These are phyloP conservation scores for Mycena epipterygia DNA, from an alignment of 768 basidiomycete species.

Conservation along the genomic window DNA sequence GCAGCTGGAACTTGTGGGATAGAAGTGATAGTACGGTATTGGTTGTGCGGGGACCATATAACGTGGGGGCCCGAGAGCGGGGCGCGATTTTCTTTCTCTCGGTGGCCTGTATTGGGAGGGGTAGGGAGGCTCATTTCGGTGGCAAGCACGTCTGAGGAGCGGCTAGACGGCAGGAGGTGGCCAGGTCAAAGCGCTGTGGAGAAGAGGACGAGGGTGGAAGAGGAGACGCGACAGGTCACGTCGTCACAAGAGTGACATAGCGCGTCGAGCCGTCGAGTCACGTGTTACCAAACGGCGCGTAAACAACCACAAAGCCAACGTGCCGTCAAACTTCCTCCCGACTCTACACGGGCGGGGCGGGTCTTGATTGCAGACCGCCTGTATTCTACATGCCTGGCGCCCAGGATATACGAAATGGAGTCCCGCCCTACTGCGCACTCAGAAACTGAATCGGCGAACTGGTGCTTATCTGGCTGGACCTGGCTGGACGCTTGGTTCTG, in stretches of 20 bases:
- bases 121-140: conserved; percentile 38
- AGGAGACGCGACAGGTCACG: too few species aligned
- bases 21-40: conserved; percentile 58
- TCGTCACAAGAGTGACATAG: neutral
- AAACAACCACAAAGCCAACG: too few species aligned
- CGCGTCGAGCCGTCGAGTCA: neutral
- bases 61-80: conserved; percentile 52
- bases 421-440: too few species aligned
- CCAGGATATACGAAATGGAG: too few species aligned
- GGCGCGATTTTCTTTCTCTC: conserved; percentile 52
- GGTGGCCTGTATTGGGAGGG: conserved; percentile 41
- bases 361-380: too few species aligned
- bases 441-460: too few species aligned
- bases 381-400: too few species aligned
- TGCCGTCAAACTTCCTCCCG: too few species aligned
- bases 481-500: neutral
- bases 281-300: too few species aligned
- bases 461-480: neutral
- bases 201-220: neutral
- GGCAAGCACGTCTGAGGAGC: neutral
- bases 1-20: conserved; percentile 45
- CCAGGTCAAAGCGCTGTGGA: conserved; percentile 11
- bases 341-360: too few species aligned
- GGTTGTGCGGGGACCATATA: conserved; percentile 64
- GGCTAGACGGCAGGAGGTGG: neutral